Conservation (phyloP, 1,284 basidiomycete genomes). For the Anthracocystis walkeri region DNA sequence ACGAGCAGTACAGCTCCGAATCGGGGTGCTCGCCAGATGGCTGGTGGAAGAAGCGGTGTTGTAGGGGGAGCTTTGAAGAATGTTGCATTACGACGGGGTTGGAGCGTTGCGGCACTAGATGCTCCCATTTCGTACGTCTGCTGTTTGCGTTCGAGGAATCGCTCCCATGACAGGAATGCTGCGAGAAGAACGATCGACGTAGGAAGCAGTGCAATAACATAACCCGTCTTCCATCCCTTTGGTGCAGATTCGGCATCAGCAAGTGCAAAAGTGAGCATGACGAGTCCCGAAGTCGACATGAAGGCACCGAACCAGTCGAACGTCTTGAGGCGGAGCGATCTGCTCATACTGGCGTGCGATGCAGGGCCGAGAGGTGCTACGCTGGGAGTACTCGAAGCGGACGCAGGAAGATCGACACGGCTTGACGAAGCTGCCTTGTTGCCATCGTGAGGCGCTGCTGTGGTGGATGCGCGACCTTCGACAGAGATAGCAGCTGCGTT, state of each 20-base stretch:
- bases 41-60: constrained; percentile 56
- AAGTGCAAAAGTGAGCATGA: constrained; percentile 82
- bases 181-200: constrained; percentile 75
- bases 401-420: constrained; percentile 13
- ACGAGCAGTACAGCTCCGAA: constrained; percentile 76
- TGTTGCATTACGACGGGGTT: constrained; percentile 71
- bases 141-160: constrained; percentile 72
- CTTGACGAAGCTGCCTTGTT: constrained; percentile 10
- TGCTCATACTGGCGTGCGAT: neutral
- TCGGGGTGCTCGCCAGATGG: constrained; percentile 55
- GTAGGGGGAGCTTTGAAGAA: constrained; percentile 67
- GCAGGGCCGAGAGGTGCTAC: neutral
- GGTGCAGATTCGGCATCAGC: constrained; percentile 79
- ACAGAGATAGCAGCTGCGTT: constrained; percentile 6
- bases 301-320: constrained; percentile 86
- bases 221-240: constrained; percentile 78
- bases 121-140: constrained; percentile 41
- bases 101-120: constrained; percentile 5
- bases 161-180: constrained; percentile 79
- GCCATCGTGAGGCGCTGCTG: neutral
- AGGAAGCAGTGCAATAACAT: constrained; percentile 75
- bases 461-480: constrained; percentile 9
- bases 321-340: constrained; percentile 39
- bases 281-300: constrained; percentile 80
- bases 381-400: constrained; percentile 4